These are phyloP conservation scores for Eimeria zaria DNA, from an alignment of 169 alveolate genomes.

Conservation along the genomic window DNA sequence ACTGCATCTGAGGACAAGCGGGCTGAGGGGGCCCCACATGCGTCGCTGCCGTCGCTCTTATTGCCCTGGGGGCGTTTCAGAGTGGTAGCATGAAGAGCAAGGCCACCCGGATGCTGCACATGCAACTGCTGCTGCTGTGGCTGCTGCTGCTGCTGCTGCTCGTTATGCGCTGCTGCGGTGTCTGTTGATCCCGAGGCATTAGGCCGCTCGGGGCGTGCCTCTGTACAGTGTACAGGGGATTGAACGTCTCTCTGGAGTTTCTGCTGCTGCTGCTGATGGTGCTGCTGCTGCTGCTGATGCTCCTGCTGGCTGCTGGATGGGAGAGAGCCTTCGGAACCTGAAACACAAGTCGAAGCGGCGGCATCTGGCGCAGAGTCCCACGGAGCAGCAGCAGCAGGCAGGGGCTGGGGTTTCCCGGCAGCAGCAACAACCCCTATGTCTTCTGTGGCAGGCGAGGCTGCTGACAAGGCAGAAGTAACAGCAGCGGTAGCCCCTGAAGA, in stretches of 20 bases:
- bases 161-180: not conserved
- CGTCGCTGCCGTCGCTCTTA: not conserved
- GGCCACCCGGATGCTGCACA: constrained; percentile 11
- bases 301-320: constrained; percentile 39
- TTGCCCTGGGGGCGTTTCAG: not conserved
- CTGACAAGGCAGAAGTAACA: not conserved
- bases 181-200: not conserved
- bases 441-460: not conserved
- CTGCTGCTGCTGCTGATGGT: constrained; percentile 17
- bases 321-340: constrained; percentile 55
- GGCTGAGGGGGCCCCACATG: constrained; percentile 8
- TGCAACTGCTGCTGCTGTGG: constrained; percentile 9
- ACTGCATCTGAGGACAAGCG: constrained; percentile 2
- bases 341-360: constrained; percentile 53
- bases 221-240: constrained; percentile 1
- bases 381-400: not conserved
- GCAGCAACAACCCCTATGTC: not conserved
- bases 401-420: not conserved
- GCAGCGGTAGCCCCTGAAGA: constrained; percentile 1
- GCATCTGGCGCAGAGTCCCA: constrained; percentile 48
- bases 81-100: constrained; percentile 3
- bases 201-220: not conserved
- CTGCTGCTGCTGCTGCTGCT: constrained; percentile 44
- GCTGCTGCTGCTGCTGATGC: constrained; percentile 13
- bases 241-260: not conserved